A percentile compares a stretch with the other conserved stretches of the same genome.
Conservation (phyloP, 192 early-diverging fungal species). For the Coemansia sp. region DNA sequence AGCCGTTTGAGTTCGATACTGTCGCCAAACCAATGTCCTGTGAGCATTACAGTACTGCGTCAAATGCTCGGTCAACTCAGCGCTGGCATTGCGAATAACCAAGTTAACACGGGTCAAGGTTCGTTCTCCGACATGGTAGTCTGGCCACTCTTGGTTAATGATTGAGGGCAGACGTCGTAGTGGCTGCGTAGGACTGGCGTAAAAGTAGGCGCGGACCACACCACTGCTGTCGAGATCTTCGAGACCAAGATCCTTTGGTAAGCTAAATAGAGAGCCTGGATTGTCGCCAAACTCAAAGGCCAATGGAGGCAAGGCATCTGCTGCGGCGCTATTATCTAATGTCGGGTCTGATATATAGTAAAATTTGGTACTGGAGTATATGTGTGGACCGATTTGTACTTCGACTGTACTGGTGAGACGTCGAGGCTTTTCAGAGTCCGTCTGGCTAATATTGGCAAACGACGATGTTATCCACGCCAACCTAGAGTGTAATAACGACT, state of each 20-base stretch:
- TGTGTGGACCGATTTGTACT: slow-evolving; percentile 62
- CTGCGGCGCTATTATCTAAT: background rate
- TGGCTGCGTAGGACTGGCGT: slow-evolving; percentile 16
- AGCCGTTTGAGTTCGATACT: slow-evolving; percentile 26
- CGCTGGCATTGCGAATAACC: slow-evolving; percentile 6
- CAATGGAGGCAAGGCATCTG: slow-evolving; percentile 23
- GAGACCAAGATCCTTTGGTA: slow-evolving; percentile 63
- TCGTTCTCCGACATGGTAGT: slow-evolving; percentile 21
- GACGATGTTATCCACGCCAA: slow-evolving; percentile 38
- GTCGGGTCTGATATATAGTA: slow-evolving; percentile 22
- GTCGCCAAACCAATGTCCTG: slow-evolving; percentile 27
- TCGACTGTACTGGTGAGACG: slow-evolving; percentile 38
- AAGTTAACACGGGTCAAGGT: slow-evolving; percentile 30
- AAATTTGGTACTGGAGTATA: slow-evolving; percentile 57
- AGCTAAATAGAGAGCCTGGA: slow-evolving; percentile 52
- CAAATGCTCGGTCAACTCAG: slow-evolving; percentile 13
- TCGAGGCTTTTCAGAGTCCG: background rate
- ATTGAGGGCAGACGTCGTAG: slow-evolving; percentile 14
- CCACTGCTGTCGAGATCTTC: slow-evolving; percentile 30
- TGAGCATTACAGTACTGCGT: slow-evolving; percentile 12
- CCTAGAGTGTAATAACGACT: slow-evolving; percentile 49
- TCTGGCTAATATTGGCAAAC: slow-evolving; percentile 23
- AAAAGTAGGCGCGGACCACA: slow-evolving; percentile 17
- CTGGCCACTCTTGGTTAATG: slow-evolving; percentile 24
- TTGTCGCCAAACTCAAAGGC: slow-evolving; percentile 65